Evolutionary conservation across 768 basidiomycete genomes (phyloP).

Genomic region (Termitomyces sp.): DNA sequence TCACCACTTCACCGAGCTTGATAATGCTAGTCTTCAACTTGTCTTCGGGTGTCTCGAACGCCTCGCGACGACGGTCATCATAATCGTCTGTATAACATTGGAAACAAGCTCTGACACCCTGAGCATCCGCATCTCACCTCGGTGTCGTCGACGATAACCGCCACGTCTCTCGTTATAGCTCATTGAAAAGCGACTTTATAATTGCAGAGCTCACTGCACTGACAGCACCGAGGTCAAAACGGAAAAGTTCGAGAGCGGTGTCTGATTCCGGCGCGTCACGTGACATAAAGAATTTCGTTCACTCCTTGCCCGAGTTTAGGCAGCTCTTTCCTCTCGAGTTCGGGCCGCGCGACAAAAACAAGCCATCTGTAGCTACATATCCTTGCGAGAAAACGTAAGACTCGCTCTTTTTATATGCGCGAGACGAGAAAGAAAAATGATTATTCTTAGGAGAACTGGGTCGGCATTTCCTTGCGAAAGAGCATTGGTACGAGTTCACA

Average conservation of each 20-base stretch:
- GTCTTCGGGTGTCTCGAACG: slow-evolving; percentile 67
- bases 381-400: background rate
- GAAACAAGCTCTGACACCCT: slow-evolving; percentile 11
- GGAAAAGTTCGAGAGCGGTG: background rate
- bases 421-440: background rate
- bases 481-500: slow-evolving; percentile 13
- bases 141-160: slow-evolving; percentile 40
- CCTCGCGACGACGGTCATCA: slow-evolving; percentile 61
- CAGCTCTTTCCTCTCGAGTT: background rate
- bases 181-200: slow-evolving; percentile 33
- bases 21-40: slow-evolving; percentile 63
- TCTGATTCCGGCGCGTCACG: background rate
- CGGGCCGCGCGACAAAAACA: background rate
- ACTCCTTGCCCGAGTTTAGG: background rate
- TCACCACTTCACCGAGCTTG: slow-evolving; percentile 78
- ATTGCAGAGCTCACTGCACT: slow-evolving; percentile 2
- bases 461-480: background rate
- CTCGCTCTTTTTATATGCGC: background rate
- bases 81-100: slow-evolving; percentile 51
- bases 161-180: slow-evolving; percentile 53
- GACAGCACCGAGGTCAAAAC: background rate
- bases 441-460: background rate
- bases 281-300: background rate
- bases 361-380: background rate
- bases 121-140: slow-evolving; percentile 43